phyloP scores from a whole-genome alignment of 106 monocot genomes.

The Dendrobium huoshanense region DNA sequence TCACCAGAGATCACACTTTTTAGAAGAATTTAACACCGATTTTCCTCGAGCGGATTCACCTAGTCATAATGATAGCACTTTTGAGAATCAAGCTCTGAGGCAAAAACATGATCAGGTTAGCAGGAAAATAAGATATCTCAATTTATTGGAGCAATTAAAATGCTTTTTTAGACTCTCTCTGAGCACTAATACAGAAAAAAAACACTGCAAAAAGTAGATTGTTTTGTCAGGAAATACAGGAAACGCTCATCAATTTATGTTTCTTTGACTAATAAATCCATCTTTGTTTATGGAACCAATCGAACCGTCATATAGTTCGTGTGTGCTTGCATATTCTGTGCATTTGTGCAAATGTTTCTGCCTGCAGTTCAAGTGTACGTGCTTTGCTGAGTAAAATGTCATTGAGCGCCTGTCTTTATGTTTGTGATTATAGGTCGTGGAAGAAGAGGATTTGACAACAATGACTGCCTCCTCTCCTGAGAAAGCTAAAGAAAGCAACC shows the following conservation, averaged over 20 bases:
- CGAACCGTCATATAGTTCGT: too few species aligned
- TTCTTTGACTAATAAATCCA: not conserved
- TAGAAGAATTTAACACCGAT: not conserved
- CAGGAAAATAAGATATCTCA: not conserved
- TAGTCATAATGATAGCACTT: not conserved
- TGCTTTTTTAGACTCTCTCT: not conserved
- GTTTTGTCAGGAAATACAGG: not conserved
- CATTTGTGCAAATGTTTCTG: too few species aligned
- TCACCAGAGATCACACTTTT: not conserved
- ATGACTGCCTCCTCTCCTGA: not conserved
- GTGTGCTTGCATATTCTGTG: too few species aligned
- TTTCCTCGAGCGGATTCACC: not conserved
- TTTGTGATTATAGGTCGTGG: not conserved
- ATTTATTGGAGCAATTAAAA: not conserved
- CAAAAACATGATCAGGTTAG: slow-evolving; percentile 5
- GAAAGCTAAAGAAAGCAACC: not conserved
- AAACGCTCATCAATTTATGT: not conserved
- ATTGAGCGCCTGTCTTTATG: not conserved
- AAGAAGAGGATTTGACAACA: not conserved
- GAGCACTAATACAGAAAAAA: not conserved
- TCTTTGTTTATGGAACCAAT: too few species aligned
- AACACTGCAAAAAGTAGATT: not conserved
- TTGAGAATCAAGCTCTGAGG: not conserved
- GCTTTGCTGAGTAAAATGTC: not conserved
- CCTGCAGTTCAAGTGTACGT: too few species aligned